phyloP scores from a whole-genome alignment of 306 rosid genomes.

The Senna siamea region DNA sequence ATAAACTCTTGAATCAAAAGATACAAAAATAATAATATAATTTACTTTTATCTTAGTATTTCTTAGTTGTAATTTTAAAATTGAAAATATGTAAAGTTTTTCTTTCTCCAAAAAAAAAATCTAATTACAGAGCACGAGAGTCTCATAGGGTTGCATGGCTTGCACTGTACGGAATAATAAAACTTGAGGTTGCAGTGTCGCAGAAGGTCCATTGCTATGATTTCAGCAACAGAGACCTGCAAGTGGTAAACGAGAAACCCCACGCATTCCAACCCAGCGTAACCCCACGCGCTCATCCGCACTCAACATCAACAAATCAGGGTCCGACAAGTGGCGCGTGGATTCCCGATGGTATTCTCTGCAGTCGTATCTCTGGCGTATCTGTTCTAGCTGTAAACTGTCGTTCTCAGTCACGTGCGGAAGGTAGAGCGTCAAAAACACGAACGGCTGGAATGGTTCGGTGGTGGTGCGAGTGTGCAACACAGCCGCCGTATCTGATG shows the following conservation, averaged over 20 bases:
- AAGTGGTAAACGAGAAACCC: not conserved
- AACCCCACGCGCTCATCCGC: not conserved
- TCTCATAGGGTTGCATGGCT: not conserved
- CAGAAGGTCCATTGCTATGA: not conserved
- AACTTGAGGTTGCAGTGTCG: conserved; percentile 1
- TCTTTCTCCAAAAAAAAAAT: too few species aligned
- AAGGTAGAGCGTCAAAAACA: not conserved
- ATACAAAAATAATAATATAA: too few species aligned
- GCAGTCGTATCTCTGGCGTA: not conserved
- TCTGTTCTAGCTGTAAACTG: not conserved
- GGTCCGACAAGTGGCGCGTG: not conserved
- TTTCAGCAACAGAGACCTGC: conserved; percentile 17
- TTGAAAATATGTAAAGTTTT: too few species aligned
- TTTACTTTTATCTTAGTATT: too few species aligned
- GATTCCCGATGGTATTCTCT: not conserved
- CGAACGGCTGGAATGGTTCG: not conserved
- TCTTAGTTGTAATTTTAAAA: too few species aligned
- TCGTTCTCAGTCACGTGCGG: not conserved
- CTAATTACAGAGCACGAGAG: too few species aligned
- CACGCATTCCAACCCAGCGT: not conserved
- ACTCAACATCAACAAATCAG: not conserved
- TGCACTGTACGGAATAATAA: not conserved
- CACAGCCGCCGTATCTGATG: not conserved
- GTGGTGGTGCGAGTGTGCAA: not conserved
- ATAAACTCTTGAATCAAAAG: too few species aligned